Conservation (phyloP, 1,139 yeast genomes). For the Debaryomycetaceae sp. region DNA sequence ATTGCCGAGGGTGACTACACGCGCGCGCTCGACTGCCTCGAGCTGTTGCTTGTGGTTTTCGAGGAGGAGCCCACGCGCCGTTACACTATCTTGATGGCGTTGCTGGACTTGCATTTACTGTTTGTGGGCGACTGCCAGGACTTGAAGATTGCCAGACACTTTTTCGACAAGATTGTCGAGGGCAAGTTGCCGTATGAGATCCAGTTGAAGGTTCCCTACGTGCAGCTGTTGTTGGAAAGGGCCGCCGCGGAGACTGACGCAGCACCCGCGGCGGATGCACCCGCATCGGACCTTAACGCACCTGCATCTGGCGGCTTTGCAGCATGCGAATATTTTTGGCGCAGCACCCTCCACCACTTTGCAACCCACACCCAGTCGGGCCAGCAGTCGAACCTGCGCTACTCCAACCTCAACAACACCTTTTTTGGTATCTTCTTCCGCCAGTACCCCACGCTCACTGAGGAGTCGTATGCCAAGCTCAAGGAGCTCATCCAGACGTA, state of each 20-base stretch:
- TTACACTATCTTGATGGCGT: conserved; percentile 19
- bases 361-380: conserved; percentile 37
- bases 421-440: conserved; percentile 67
- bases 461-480: conserved; percentile 55
- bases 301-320: conserved; percentile 45
- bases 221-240: conserved; percentile 62
- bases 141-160: conserved; percentile 63
- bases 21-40: conserved; percentile 38
- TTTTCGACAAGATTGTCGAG: conserved; percentile 67
- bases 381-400: conserved; percentile 47
- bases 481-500: conserved; percentile 56
- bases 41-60: conserved; percentile 28
- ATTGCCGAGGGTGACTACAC: conserved; percentile 37
- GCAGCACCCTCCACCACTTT: conserved; percentile 54
- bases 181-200: conserved; percentile 69
- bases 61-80: conserved; percentile 15
- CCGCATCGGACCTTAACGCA: neutral
- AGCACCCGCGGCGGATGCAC: conserved; percentile 14
- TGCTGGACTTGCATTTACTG: conserved; percentile 64
- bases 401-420: conserved; percentile 62
- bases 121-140: conserved; percentile 83
- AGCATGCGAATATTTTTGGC: conserved; percentile 61
- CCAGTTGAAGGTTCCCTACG: conserved; percentile 70
- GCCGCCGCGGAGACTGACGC: conserved; percentile 39
- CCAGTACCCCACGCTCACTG: conserved; percentile 49